Percentiles rank a stretch among this genome's conserved stretches.
phyloP scores from a whole-genome alignment of 2,329 filamentous ascomycete species.

The Dendrostoma leiphaemia region DNA sequence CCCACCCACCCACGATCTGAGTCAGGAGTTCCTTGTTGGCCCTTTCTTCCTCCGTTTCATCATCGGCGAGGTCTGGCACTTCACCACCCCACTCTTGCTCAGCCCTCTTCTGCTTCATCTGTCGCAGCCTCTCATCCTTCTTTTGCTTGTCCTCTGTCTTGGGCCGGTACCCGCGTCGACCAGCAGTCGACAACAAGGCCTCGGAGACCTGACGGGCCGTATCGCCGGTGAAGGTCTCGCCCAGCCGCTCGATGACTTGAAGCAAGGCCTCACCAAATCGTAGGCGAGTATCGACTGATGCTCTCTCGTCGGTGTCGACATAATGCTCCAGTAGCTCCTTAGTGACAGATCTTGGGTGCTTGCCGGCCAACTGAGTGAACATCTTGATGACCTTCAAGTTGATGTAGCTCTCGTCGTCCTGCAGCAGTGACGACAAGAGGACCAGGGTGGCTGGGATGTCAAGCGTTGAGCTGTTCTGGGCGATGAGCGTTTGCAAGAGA shows the following conservation, averaged over 20 bases:
- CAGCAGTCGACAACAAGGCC: conserved; percentile 61
- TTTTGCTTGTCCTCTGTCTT: conserved; percentile 58
- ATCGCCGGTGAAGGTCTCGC: conserved; percentile 53
- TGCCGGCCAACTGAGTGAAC: conserved; percentile 59
- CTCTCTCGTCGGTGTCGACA: conserved; percentile 59
- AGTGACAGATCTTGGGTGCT: conserved; percentile 60
- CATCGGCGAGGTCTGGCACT: conserved; percentile 47
- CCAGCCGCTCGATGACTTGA: conserved; percentile 61
- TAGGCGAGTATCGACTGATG: conserved; percentile 60
- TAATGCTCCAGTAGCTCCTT: conserved; percentile 67
- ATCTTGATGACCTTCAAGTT: conserved; percentile 66
- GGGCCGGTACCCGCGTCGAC: conserved; percentile 59
- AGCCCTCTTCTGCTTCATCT: conserved; percentile 48
- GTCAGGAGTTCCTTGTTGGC: conserved; percentile 49
- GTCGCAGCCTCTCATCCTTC: conserved; percentile 46
- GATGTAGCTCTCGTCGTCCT: conserved; percentile 69
- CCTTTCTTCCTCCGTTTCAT: conserved; percentile 40
- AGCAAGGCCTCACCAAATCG: conserved; percentile 67
- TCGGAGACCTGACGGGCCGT: conserved; percentile 51
- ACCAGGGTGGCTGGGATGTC: conserved; percentile 66
- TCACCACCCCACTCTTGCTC: conserved; percentile 55
- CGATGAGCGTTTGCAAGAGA: conserved; percentile 57
- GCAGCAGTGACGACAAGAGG: conserved; percentile 61
- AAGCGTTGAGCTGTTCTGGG: conserved; percentile 53
- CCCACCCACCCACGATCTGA: conserved; percentile 66